A percentile compares a stretch with the other conserved stretches of the same genome.
Conservation (phyloP, 257 asterid genomes). For the Penstemon newberryi region DNA sequence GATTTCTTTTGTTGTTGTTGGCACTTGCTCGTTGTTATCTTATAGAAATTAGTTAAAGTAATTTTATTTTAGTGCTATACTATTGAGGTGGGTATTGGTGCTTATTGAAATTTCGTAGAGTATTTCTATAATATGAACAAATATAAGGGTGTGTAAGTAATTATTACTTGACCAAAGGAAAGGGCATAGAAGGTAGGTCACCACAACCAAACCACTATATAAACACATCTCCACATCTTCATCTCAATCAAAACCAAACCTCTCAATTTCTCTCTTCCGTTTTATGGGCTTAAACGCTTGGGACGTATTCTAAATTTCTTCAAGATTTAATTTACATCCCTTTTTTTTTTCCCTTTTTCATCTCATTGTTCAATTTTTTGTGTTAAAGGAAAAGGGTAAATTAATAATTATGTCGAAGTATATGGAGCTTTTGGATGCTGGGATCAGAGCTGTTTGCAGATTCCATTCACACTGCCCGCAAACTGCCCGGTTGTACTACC, state of each 20-base stretch:
- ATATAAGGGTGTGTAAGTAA: not conserved
- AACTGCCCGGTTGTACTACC: slow-evolving; percentile 70
- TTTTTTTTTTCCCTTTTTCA: not conserved
- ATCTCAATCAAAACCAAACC: too few species aligned
- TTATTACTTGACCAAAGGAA: not conserved
- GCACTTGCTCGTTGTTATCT: too few species aligned
- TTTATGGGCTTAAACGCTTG: slow-evolving; percentile 1
- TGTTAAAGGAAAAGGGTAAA: not conserved
- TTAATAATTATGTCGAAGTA: slow-evolving; percentile 43
- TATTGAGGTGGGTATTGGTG: not conserved
- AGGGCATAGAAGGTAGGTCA: not conserved
- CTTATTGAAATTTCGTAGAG: not conserved
- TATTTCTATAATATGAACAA: not conserved
- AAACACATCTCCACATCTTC: not conserved
- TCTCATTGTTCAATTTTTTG: not conserved
- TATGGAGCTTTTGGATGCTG: slow-evolving; percentile 50
- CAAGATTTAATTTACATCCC: not conserved
- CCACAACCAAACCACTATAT: not conserved
- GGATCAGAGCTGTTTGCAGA: slow-evolving; percentile 44
- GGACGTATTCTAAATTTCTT: slow-evolving; percentile 11
- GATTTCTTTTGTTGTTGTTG: too few species aligned
- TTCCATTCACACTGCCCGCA: slow-evolving; percentile 75
- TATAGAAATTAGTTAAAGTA: too few species aligned
- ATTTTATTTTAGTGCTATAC: too few species aligned
- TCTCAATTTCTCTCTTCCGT: not conserved